Conservation (phyloP, 768 basidiomycete species). For the Russula vinacea region DNA sequence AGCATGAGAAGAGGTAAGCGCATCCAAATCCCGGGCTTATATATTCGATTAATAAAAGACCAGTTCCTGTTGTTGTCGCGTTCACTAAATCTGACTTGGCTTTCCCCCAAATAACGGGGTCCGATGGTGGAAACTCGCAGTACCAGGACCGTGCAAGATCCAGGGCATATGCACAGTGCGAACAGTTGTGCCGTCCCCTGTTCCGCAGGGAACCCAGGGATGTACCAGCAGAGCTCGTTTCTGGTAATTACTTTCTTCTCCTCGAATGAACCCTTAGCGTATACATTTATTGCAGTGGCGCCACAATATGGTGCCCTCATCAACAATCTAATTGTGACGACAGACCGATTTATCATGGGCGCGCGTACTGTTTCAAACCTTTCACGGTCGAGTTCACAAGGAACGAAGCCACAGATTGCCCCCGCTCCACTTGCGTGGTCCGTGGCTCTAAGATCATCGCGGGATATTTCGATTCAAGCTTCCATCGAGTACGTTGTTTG, state of each 20-base stretch:
- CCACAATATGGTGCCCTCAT: background rate
- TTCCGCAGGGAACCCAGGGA: slow-evolving; percentile 1
- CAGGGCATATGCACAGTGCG: background rate
- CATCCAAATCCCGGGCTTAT: background rate
- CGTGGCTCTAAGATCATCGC: slow-evolving; percentile 1
- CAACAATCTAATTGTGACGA: background rate
- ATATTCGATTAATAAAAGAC: too few species aligned
- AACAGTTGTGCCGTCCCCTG: background rate
- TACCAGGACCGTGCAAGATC: background rate
- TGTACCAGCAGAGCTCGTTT: slow-evolving; percentile 16
- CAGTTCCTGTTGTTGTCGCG: slow-evolving; percentile 15
- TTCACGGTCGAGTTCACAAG: background rate
- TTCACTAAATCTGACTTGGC: slow-evolving; percentile 17
- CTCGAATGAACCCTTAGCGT: background rate
- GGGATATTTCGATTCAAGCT: slow-evolving; percentile 1
- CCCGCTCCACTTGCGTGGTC: slow-evolving; percentile 9
- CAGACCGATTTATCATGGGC: background rate
- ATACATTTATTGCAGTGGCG: background rate
- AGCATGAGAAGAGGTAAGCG: slow-evolving; percentile 1
- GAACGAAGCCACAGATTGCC: background rate
- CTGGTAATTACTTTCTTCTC: background rate
- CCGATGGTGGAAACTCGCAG: background rate
- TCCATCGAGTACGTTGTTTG: slow-evolving; percentile 12
- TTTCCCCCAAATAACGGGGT: background rate
- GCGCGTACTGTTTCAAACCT: too few species aligned